Conservation (phyloP, 495 filamentous ascomycete genomes). For the Penicillium riverlandense region DNA sequence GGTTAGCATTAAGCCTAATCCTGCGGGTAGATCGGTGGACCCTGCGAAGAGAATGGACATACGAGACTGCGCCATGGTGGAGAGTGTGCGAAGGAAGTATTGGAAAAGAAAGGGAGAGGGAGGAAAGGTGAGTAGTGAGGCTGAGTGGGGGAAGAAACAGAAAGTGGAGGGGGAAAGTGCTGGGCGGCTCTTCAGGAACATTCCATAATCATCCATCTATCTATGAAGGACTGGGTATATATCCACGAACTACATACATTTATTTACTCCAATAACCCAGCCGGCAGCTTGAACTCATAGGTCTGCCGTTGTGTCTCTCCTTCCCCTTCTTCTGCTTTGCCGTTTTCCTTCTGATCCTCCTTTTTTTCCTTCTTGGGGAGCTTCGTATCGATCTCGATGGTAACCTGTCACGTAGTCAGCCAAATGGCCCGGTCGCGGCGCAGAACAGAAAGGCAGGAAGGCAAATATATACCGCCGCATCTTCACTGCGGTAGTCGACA, state of each 20-base stretch:
- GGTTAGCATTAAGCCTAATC: constrained; percentile 10
- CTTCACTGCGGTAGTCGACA: constrained; percentile 57
- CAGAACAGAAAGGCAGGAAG: constrained; percentile 21
- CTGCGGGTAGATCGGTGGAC: constrained; percentile 14
- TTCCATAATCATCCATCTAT: constrained; percentile 19
- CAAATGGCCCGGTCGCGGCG: constrained; percentile 6
- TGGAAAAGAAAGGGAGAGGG: background rate
- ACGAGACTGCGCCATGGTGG: constrained; percentile 33
- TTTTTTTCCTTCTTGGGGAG: constrained; percentile 45
- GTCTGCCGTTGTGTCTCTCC: constrained; percentile 12
- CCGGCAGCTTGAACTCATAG: constrained; percentile 32
- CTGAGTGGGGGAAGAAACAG: constrained; percentile 2
- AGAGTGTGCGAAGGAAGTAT: background rate
- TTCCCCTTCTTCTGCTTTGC: constrained; percentile 5
- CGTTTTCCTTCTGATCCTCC: constrained; percentile 13
- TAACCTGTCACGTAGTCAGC: constrained; percentile 44
- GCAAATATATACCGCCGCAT: constrained; percentile 52
- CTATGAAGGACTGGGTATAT: no score
- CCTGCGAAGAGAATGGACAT: constrained; percentile 24
- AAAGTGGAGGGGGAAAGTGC: constrained; percentile 2
- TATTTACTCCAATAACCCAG: constrained; percentile 24
- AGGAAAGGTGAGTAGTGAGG: constrained; percentile 2
- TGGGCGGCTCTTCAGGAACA: constrained; percentile 35
- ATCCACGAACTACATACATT: background rate
- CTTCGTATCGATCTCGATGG: constrained; percentile 57